Conservation (phyloP, 2,329 filamentous ascomycete species). For the Periconia macrospinosa region DNA sequence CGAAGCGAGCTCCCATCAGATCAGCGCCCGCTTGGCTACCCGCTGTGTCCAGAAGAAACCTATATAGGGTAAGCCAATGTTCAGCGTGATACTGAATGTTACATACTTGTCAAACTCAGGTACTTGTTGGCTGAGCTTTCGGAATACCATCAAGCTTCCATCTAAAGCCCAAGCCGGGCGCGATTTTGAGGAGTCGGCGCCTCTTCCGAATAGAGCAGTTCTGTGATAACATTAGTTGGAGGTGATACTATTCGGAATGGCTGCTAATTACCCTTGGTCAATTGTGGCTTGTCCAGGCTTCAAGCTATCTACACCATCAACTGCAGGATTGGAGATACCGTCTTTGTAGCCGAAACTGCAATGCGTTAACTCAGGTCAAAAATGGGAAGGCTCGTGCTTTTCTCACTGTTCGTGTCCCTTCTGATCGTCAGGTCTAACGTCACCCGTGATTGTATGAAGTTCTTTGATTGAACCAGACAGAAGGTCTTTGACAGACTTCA, state of each 20-base stretch:
- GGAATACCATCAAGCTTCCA: constrained; percentile 8
- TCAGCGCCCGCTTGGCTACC: constrained; percentile 3
- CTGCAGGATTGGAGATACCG: constrained; percentile 5
- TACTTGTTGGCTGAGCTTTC: constrained; percentile 9
- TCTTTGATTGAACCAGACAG: constrained; percentile 1
- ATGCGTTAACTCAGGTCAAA: neutral
- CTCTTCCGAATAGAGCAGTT: neutral
- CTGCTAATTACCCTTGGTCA: neutral
- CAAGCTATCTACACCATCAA: neutral
- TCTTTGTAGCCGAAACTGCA: constrained; percentile 9
- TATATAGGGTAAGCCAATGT: neutral
- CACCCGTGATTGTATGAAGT: constrained; percentile 3
- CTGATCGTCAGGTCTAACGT: constrained; percentile 7
- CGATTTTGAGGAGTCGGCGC: neutral
- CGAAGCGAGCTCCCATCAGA: constrained; percentile 7
- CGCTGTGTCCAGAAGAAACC: constrained; percentile 2
- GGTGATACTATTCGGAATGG: neutral
- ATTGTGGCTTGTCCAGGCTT: constrained; percentile 2
- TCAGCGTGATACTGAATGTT: neutral
- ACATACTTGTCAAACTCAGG: constrained; percentile 7
- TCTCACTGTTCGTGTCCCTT: constrained; percentile 9
- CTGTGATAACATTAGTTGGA: neutral
- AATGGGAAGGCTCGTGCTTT: neutral
- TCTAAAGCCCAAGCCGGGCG: constrained; percentile 7
- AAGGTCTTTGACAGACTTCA: constrained; percentile 1